Evolutionary conservation across 176 grass and related monocot genomes (phyloP).

Genomic region (Bolboschoenus planiculmis): DNA sequence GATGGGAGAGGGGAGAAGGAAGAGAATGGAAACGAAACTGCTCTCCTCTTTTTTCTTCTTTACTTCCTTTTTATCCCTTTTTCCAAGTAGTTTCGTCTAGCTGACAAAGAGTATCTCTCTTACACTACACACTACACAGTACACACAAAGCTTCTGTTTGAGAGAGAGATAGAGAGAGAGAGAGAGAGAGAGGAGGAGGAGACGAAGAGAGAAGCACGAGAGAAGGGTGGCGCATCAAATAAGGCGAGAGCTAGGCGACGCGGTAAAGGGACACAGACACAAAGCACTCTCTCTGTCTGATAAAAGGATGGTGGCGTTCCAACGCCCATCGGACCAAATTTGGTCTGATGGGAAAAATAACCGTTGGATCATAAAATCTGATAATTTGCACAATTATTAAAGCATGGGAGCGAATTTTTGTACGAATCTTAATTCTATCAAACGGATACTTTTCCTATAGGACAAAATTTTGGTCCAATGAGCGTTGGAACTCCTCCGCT

Average conservation of each 20-base stretch:
- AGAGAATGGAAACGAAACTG: constrained; percentile 13
- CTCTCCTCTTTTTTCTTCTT: neutral
- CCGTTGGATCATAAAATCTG: too few species aligned
- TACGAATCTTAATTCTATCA: too few species aligned
- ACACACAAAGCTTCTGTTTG: neutral
- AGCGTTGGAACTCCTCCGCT: too few species aligned
- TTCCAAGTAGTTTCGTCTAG: neutral
- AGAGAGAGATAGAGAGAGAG: neutral
- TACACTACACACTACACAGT: neutral
- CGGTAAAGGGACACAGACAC: constrained; percentile 9
- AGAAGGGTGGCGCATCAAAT: constrained; percentile 22
- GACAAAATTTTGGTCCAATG: too few species aligned
- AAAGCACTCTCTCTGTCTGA: neutral
- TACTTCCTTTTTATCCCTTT: neutral
- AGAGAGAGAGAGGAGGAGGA: neutral
- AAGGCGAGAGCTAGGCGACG: constrained; percentile 20
- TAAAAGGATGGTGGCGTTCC: too few species aligned
- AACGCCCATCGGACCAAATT: too few species aligned
- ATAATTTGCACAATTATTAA: too few species aligned
- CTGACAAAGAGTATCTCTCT: neutral
- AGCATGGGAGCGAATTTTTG: too few species aligned
- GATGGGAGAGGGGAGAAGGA: neutral
- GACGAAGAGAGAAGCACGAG: neutral
- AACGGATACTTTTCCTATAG: too few species aligned
- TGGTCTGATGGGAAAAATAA: too few species aligned